Percentiles rank a stretch among this genome's conserved stretches.
Conservation (phyloP, 169 alveolate species). For the Fabrea salina region DNA sequence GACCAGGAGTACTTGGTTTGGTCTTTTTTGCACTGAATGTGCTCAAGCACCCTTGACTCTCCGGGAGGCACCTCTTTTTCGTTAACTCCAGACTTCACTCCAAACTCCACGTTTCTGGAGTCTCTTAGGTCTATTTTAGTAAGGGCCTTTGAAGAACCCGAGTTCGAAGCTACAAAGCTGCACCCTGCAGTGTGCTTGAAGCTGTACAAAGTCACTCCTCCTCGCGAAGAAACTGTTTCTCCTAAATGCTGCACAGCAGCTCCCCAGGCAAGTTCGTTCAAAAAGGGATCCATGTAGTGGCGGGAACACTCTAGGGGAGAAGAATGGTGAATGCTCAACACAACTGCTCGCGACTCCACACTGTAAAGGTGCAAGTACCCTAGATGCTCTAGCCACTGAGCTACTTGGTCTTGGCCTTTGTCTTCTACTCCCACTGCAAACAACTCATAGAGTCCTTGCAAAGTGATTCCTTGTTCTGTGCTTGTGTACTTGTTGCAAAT, state of each 20-base stretch:
- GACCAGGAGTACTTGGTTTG: not conserved
- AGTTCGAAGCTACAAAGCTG: not conserved
- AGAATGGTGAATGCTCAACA: not conserved
- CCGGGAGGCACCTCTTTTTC: not conserved
- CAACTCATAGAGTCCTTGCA: conserved; percentile 24
- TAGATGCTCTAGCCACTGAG: not conserved
- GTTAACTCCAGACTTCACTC: not conserved
- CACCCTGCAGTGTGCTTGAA: not conserved
- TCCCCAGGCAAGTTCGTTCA: not conserved
- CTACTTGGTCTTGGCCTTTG: not conserved
- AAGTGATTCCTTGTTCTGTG: conserved; percentile 1
- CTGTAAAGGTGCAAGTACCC: not conserved
- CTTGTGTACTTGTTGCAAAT: conserved; percentile 1
- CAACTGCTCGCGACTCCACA: conserved; percentile 3
- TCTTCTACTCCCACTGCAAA: not conserved
- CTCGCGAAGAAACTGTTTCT: not conserved
- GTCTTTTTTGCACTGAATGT: not conserved
- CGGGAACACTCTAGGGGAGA: not conserved
- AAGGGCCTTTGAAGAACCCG: not conserved
- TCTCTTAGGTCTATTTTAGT: not conserved
- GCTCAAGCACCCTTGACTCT: not conserved
- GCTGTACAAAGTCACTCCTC: not conserved
- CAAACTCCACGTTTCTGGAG: not conserved
- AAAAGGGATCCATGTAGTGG: not conserved
- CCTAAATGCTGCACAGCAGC: not conserved